phyloP scores from a whole-genome alignment of 106 monocot species.

The Dioscorea dumetorum region DNA sequence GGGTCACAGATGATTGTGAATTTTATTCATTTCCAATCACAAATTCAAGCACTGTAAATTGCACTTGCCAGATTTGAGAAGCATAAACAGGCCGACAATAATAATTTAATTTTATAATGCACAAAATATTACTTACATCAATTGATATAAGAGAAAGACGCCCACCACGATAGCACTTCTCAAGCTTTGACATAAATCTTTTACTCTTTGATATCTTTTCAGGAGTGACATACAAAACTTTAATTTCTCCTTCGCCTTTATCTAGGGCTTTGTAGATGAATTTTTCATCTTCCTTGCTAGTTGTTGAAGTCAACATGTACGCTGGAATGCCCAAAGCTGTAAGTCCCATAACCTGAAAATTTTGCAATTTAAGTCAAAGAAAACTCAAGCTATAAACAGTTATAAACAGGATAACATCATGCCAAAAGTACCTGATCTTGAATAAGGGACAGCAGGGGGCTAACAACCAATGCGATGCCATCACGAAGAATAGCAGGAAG shows the following conservation, averaged over 20 bases:
- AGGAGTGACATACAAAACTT: conserved; percentile 96
- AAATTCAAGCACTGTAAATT: too few species aligned
- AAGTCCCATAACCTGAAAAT: conserved; percentile 86
- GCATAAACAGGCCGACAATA: too few species aligned
- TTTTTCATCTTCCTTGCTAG: conserved; percentile 84
- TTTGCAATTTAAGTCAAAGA: neutral
- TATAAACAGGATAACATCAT: neutral
- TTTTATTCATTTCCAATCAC: too few species aligned
- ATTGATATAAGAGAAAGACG: conserved; percentile 92
- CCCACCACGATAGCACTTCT: conserved; percentile 86
- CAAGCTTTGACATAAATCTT: conserved; percentile 99
- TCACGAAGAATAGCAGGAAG: conserved; percentile 84
- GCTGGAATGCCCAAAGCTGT: conserved; percentile 83
- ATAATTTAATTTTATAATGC: too few species aligned
- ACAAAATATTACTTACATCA: conserved; percentile 59
- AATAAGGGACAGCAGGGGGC: conserved; percentile 93
- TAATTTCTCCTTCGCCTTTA: conserved; percentile 84
- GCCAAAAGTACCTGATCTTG: conserved; percentile 79
- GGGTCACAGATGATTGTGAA: too few species aligned
- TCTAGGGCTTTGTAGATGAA: conserved; percentile 81
- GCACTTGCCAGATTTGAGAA: too few species aligned
- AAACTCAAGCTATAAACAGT: neutral
- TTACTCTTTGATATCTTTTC: conserved; percentile 99
- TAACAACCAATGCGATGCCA: conserved; percentile 87
- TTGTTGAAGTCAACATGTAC: conserved; percentile 85